Evolutionary conservation across 2,329 filamentous ascomycete genomes (phyloP).

Genomic region (Neofusicoccum sp.): DNA sequence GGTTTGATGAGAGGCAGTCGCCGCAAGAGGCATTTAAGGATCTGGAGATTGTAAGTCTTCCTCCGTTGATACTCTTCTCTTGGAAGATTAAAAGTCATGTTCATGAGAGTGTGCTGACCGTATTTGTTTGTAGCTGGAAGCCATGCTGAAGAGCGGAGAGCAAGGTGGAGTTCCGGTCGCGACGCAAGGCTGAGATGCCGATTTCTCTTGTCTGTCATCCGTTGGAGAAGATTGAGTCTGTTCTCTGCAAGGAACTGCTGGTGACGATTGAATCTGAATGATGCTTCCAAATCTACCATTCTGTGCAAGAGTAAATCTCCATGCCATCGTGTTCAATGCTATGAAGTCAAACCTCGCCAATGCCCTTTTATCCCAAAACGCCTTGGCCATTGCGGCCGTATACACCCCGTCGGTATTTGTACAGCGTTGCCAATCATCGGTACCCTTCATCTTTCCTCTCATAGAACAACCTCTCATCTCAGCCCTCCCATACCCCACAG

Average conservation of each 20-base stretch:
- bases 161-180: slow-evolving; percentile 29
- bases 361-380: slow-evolving; percentile 4
- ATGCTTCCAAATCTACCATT: background rate
- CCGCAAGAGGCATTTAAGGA: slow-evolving; percentile 60
- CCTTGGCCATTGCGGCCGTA: slow-evolving; percentile 1
- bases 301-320: background rate
- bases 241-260: too few relatives aligned
- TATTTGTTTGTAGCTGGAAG: slow-evolving; percentile 30
- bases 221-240: too few relatives aligned
- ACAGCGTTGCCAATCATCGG: background rate
- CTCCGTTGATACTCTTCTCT: background rate
- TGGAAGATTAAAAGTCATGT: background rate
- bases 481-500: too few relatives aligned
- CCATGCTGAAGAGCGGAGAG: slow-evolving; percentile 42
- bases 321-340: too few relatives aligned
- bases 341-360: background rate
- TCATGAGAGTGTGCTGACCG: background rate
- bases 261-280: too few relatives aligned
- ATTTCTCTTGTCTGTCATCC: background rate
- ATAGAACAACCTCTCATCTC: too few relatives aligned
- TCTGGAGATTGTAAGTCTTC: slow-evolving; percentile 48
- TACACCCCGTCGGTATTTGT: slow-evolving; percentile 8
- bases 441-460: too few relatives aligned
- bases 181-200: slow-evolving; percentile 27
- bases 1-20: slow-evolving; percentile 50